Conservation (phyloP, 257 asterid genomes). For the Verbena officinalis region DNA sequence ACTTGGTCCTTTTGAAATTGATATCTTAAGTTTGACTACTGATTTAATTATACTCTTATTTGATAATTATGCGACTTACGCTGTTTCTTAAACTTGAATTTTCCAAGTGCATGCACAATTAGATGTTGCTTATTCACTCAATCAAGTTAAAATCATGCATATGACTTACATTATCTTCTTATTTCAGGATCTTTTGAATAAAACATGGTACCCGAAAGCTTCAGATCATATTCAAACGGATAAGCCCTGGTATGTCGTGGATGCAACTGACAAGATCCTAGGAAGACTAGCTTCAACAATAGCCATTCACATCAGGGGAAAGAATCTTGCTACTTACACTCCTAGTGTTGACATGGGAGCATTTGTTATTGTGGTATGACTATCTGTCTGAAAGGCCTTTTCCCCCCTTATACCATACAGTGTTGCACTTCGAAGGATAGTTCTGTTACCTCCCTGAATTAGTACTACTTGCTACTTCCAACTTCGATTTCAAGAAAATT, state of each 20-base stretch:
- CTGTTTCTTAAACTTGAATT: too few relatives aligned
- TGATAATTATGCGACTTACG: too few relatives aligned
- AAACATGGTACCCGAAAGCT: conserved; percentile 96
- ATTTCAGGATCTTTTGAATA: conserved; percentile 86
- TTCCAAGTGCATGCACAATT: background rate
- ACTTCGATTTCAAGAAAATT: too few relatives aligned
- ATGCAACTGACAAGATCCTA: conserved; percentile 86
- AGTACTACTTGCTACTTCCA: too few relatives aligned
- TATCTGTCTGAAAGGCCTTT: background rate
- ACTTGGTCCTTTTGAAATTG: background rate
- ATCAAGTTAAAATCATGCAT: conserved; percentile 13
- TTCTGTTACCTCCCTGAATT: too few relatives aligned
- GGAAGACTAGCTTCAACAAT: conserved; percentile 94
- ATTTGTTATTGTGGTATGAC: conserved; percentile 77
- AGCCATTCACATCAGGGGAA: conserved; percentile 88
- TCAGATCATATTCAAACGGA: conserved; percentile 79
- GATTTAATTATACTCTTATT: too few relatives aligned
- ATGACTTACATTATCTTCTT: conserved; percentile 27
- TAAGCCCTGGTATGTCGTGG: conserved; percentile 89
- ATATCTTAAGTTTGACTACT: background rate
- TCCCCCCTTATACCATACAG: conserved; percentile 23
- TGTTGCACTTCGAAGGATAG: background rate
- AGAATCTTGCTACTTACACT: conserved; percentile 85
- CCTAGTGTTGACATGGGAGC: conserved; percentile 99
- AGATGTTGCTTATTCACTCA: conserved; percentile 1